These are phyloP conservation scores for Dillenia turbinata DNA, from an alignment of 164 flowering plant species.

Conservation along the genomic window DNA sequence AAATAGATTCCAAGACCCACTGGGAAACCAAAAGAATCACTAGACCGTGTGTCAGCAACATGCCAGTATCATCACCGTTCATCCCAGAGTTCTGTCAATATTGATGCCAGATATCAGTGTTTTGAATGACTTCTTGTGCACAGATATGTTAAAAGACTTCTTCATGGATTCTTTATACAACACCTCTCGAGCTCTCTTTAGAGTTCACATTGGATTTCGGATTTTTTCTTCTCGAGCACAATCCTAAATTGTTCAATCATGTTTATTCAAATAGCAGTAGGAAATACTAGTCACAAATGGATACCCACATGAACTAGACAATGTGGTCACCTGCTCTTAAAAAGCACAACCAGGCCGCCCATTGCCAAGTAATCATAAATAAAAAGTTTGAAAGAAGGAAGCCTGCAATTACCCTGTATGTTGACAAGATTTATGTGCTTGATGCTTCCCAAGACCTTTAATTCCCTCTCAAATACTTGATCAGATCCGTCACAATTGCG, in stretches of 20 bases:
- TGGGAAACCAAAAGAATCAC: no score
- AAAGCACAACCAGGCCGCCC: constrained; percentile 63
- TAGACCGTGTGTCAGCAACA: no score
- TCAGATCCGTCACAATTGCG: constrained; percentile 75
- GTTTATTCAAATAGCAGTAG: background rate
- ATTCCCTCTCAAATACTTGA: constrained; percentile 81
- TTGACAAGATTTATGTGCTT: constrained; percentile 92
- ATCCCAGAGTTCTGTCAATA: no score
- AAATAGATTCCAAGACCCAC: no score
- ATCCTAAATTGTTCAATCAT: background rate
- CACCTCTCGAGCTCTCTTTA: no score
- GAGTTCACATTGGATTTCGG: no score
- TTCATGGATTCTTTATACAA: no score
- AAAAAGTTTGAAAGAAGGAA: constrained; percentile 80
- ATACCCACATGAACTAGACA: background rate
- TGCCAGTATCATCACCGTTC: no score
- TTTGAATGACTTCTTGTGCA: no score
- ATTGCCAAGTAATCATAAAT: constrained; percentile 81
- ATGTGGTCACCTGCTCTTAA: background rate
- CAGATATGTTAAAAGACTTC: no score
- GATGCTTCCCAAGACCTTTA: constrained; percentile 88
- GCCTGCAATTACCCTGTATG: constrained; percentile 78
- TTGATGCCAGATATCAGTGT: no score
- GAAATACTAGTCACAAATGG: no score
- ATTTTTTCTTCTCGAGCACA: background rate